Base-by-base conservation (phyloP, 306 rosid genomes). In the Abrus precatorius region DNA sequence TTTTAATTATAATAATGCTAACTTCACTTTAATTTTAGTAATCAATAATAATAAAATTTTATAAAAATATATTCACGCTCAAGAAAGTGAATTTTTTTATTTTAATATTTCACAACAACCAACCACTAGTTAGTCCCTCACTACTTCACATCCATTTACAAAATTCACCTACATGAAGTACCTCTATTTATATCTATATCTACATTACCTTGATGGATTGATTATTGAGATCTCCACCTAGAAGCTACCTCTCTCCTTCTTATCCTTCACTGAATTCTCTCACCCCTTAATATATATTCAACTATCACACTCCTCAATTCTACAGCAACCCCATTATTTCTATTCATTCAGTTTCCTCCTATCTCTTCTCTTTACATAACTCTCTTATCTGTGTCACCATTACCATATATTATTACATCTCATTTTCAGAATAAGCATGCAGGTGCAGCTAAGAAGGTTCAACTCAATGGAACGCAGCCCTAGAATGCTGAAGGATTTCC, bases 401-500 rank as follows among this genome's bases (percentile, higher is more conserved):
- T 12, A 6, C 8, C 5, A 5, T 9, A 33, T 11, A 9, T 5
- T 1, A 36, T n/a, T 12, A 6, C 65, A 59, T 38, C 14, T 8
- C 27, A 12, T 14, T 12, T 54, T 61, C 48, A 77, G 67, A 29
- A 87, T 74, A 76, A 87, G 68, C 47, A 32, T 79, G 34, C 86
- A 85, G 45, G 64, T 78, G 48, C 85, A 84, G 54, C 85, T 55
- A 13, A 87, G 45, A 77, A 85, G 84, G 80, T 84, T 76, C 29
- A 65, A 82, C 28, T 62, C 78, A 60, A 77, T 80, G 56, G 91
- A 89, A 63, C 63, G 85, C 0, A 82, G 89, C 76, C 89, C 94
- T 1, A 86, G 83, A 83, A 85, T 83, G 88, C 90, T 94, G 49
- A 94, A 85, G 80, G 98, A 94, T 13, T 91, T 94, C 61, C 92